Percentiles rank a stretch among this genome's conserved stretches.
These are phyloP conservation scores for Daldinia sp. DNA, from an alignment of 2,329 filamentous ascomycete genomes.

Conservation along the genomic window DNA sequence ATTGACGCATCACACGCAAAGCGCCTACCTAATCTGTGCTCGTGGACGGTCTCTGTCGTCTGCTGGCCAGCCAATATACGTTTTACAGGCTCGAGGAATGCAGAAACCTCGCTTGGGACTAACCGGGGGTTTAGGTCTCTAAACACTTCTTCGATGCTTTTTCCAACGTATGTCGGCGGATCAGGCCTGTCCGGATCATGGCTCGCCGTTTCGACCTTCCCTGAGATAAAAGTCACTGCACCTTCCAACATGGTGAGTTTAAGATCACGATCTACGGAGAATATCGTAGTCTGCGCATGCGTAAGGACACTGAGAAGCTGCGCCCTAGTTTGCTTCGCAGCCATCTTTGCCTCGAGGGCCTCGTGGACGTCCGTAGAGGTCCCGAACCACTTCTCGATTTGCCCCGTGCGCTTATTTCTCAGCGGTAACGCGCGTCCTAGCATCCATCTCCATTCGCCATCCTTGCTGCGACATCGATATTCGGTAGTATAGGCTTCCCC, in stretches of 20 bases:
- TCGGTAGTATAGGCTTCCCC: slow-evolving; percentile 78
- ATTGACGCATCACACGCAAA: not conserved
- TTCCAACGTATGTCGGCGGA: slow-evolving; percentile 66
- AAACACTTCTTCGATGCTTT: slow-evolving; percentile 75
- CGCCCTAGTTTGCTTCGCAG: slow-evolving; percentile 74
- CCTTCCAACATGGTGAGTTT: slow-evolving; percentile 79
- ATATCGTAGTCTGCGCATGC: slow-evolving; percentile 80
- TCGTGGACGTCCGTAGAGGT: slow-evolving; percentile 86
- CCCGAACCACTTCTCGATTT: slow-evolving; percentile 82
- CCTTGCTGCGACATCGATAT: slow-evolving; percentile 74
- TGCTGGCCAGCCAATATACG: slow-evolving; percentile 72
- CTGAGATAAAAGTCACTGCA: slow-evolving; percentile 65
- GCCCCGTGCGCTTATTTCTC: slow-evolving; percentile 71
- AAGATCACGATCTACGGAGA: slow-evolving; percentile 73
- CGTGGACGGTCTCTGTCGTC: slow-evolving; percentile 69
- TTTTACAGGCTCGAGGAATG: slow-evolving; percentile 70
- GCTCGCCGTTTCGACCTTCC: slow-evolving; percentile 54
- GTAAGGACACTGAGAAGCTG: slow-evolving; percentile 79
- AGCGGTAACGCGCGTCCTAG: slow-evolving; percentile 78
- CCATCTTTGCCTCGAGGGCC: slow-evolving; percentile 74
- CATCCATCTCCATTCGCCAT: slow-evolving; percentile 84
- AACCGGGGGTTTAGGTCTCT: slow-evolving; percentile 60
- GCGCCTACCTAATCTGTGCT: slow-evolving; percentile 67
- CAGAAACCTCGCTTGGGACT: slow-evolving; percentile 58
- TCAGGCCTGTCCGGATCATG: slow-evolving; percentile 54